Percentiles rank a stretch among this genome's conserved stretches.
phyloP scores from a whole-genome alignment of 2,329 filamentous ascomycete species.

The Nothophoma quercina region DNA sequence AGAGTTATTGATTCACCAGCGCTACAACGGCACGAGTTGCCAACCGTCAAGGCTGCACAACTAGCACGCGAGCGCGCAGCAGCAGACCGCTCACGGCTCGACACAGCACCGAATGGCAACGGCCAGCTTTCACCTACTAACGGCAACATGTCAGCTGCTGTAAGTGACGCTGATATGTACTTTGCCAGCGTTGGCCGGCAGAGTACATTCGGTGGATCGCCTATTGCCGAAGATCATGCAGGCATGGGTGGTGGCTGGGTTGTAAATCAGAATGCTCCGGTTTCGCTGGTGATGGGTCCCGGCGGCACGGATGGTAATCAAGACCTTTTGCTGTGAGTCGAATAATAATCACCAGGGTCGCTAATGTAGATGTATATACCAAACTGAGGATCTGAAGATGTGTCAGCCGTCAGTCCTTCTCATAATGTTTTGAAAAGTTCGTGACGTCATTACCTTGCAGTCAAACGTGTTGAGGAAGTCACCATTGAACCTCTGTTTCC shows the following conservation, averaged over 20 bases:
- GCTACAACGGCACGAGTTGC: conserved; percentile 75
- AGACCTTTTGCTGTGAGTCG: conserved; percentile 37
- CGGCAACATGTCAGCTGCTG: conserved; percentile 70
- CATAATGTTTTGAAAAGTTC: too few species aligned
- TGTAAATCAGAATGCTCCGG: conserved; percentile 46
- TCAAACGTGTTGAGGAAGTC: too few species aligned
- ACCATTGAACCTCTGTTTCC: too few species aligned
- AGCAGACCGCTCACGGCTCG: conserved; percentile 39
- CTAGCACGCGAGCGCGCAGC: conserved; percentile 43
- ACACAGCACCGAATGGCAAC: conserved; percentile 39
- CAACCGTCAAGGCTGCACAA: conserved; percentile 60
- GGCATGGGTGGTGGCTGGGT: conserved; percentile 45
- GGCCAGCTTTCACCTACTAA: conserved; percentile 30
- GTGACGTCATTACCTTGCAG: too few species aligned
- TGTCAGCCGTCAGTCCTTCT: neutral
- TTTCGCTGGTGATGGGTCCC: conserved; percentile 40
- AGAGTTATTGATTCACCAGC: conserved; percentile 84
- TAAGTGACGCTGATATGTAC: conserved; percentile 87
- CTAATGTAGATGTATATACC: conserved; percentile 1
- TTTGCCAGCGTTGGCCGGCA: conserved; percentile 69
- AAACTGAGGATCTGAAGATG: neutral
- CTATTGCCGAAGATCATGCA: conserved; percentile 40
- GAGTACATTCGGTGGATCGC: conserved; percentile 46
- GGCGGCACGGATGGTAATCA: conserved; percentile 39
- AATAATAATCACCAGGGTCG: neutral